Evolutionary conservation across 2,329 filamentous ascomycete species (phyloP), one percentile per base, ranked within the genome.

Genomic region (Tolypocladium amazonense): DNA sequence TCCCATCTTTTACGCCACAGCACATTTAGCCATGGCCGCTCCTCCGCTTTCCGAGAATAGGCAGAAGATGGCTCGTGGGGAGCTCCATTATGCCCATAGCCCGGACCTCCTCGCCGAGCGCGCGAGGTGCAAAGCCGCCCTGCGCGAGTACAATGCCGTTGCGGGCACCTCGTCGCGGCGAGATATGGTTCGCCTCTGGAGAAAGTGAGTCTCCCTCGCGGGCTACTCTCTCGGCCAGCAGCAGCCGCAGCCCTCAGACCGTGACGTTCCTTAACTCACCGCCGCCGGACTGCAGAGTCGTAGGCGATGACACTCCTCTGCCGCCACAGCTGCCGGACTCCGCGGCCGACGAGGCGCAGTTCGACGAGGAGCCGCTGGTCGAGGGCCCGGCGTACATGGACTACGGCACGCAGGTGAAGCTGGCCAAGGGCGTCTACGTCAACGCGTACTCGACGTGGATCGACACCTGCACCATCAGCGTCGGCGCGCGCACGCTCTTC

Each of bases 401-500:
- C 47, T 50, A 50, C 47, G 47, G 47, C 25, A 50, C 25, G 25
- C 47, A 50, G 47, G 47, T 93, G 54, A 82, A 75, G 33, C 61
- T 71, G 4, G 90, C 89, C 23, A 75, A 82, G 53, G 84, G 85
- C 59, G 88, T 89, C 18, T 94, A 86, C 67, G 80, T 96, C 70
- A 96, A 82, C 74, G 86, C 81, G 70, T 87, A 90, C 72, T 87
- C 83, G 66, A 86, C 85, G 7, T 88, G 91, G 69, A 76, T 95
- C 37, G 92, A 96, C 70, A 92, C 88, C 1, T 89, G 86, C 70
- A 73, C 79, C 35, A 88, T 95, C 59, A 85, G 80, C 1, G 84
- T 96, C 56, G 92, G 92, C 0, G 82, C 86, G 5, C 84, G 91
- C 58, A 93, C 89, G 1, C 75, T 96, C 33, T 77, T 94, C 50